Evolutionary conservation across 2,329 filamentous ascomycete species (phyloP).

Genomic region (Talaromyces sp.): DNA sequence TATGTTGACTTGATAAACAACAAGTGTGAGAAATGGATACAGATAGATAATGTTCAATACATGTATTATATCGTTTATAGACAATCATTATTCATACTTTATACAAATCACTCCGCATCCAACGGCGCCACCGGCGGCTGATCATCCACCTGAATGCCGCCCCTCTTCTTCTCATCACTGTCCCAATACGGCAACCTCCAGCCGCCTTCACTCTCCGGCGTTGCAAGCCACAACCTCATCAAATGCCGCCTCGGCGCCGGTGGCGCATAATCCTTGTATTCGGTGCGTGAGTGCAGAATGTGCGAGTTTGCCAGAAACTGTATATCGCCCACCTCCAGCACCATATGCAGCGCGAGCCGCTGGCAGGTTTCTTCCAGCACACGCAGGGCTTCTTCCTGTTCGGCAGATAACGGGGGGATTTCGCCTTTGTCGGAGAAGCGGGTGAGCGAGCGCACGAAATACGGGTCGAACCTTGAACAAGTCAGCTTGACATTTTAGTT

Average conservation of each 20-base stretch:
- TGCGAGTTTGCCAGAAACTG: slow-evolving; percentile 81
- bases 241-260: slow-evolving; percentile 69
- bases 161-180: slow-evolving; percentile 75
- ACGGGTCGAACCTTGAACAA: slow-evolving; percentile 66
- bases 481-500: slow-evolving; percentile 10
- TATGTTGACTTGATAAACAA: too few species aligned
- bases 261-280: slow-evolving; percentile 66
- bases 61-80: too few species aligned
- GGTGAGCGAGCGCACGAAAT: slow-evolving; percentile 71
- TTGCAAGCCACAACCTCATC: slow-evolving; percentile 78
- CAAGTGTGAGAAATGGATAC: too few species aligned
- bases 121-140: slow-evolving; percentile 67
- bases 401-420: slow-evolving; percentile 65
- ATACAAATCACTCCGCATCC: slow-evolving; percentile 66
- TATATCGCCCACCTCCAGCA: slow-evolving; percentile 80
- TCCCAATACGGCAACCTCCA: slow-evolving; percentile 83
- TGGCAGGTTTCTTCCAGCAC: slow-evolving; percentile 73
- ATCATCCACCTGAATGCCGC: slow-evolving; percentile 83
- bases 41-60: too few species aligned
- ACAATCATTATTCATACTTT: too few species aligned
- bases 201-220: slow-evolving; percentile 74
- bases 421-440: slow-evolving; percentile 69
- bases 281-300: slow-evolving; percentile 74
- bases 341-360: slow-evolving; percentile 71
- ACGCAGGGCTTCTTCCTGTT: slow-evolving; percentile 61